Evolutionary conservation across 345 rosid species (phyloP).

Genomic region (Lepidium didymum): DNA sequence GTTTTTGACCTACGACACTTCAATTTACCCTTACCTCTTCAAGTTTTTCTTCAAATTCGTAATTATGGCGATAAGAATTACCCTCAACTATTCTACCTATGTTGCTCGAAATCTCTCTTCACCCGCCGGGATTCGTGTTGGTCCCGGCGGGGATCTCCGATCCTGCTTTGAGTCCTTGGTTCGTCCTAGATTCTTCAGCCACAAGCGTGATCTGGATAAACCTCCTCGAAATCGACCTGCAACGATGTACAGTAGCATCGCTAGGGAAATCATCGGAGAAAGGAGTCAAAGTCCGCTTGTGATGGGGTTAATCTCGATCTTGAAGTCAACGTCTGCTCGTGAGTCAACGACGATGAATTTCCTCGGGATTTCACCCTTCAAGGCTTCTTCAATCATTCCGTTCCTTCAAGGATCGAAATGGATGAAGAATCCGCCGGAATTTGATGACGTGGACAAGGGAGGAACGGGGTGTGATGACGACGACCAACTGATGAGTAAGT

Average conservation of each 20-base stretch:
- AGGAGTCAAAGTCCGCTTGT: conserved; percentile 37
- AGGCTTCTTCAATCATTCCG: conserved; percentile 54
- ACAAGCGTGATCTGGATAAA: conserved; percentile 30
- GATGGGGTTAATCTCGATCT: conserved; percentile 47
- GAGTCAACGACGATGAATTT: conserved; percentile 26
- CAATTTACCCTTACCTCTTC: conserved; percentile 41
- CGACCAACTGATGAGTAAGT: neutral
- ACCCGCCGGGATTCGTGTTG: conserved; percentile 46
- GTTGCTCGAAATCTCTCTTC: conserved; percentile 49
- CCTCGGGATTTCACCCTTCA: conserved; percentile 49
- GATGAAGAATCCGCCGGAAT: conserved; percentile 27
- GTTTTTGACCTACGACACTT: conserved; percentile 32
- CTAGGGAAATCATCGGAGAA: conserved; percentile 41
- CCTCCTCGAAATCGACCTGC: conserved; percentile 15
- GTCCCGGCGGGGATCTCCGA: conserved; percentile 38
- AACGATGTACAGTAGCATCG: conserved; percentile 34
- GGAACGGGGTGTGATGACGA: conserved; percentile 28
- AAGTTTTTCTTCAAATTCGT: conserved; percentile 36
- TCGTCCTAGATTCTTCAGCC: conserved; percentile 46
- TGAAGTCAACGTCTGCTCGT: conserved; percentile 47
- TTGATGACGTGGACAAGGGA: conserved; percentile 44
- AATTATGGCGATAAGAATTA: conserved; percentile 65
- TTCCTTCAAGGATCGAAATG: conserved; percentile 55
- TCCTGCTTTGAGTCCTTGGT: conserved; percentile 43
- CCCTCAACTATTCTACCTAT: conserved; percentile 57